Percentiles rank a stretch among this genome's conserved stretches.
Conservation (phyloP, 352 stramenopile genomes). For the Phytopythium cucurbitacearum region DNA sequence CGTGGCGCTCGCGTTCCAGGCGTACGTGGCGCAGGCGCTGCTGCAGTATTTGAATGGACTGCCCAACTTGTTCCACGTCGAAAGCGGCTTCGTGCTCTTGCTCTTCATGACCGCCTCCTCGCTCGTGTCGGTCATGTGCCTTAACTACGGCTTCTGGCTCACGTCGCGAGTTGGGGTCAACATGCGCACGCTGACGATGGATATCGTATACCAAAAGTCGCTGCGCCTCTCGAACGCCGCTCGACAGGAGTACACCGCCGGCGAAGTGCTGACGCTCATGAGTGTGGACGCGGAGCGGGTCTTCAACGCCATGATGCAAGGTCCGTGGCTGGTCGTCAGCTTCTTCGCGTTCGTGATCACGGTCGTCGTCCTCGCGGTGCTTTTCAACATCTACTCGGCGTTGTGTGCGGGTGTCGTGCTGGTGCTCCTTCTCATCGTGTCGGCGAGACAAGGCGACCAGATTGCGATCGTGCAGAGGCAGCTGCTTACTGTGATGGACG, state of each 20-base stretch:
- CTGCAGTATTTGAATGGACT: slow-evolving; percentile 11
- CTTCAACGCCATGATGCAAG: slow-evolving; percentile 14
- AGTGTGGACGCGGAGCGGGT: slow-evolving; percentile 11
- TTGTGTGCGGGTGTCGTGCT: slow-evolving; percentile 3
- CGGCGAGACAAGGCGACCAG: not conserved
- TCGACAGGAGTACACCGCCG: slow-evolving; percentile 17
- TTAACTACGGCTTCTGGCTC: slow-evolving; percentile 21
- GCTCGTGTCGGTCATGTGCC: slow-evolving; percentile 16
- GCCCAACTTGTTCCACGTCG: slow-evolving; percentile 13
- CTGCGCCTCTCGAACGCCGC: slow-evolving; percentile 55
- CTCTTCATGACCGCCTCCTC: slow-evolving; percentile 11
- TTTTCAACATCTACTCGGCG: slow-evolving; percentile 8
- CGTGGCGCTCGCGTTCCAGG: slow-evolving; percentile 12
- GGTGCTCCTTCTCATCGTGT: slow-evolving; percentile 9
- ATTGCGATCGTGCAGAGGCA: slow-evolving; percentile 7
- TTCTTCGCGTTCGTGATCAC: slow-evolving; percentile 13
- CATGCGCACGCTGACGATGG: slow-evolving; percentile 20
- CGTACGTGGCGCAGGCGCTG: slow-evolving; percentile 13
- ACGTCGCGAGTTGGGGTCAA: slow-evolving; percentile 17
- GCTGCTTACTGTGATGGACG: slow-evolving; percentile 27
- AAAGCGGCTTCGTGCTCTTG: slow-evolving; percentile 12
- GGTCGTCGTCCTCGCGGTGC: slow-evolving; percentile 15
- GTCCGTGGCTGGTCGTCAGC: slow-evolving; percentile 12
- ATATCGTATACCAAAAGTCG: slow-evolving; percentile 32
- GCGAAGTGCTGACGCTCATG: slow-evolving; percentile 12